Conservation (phyloP, 1,139 yeast species). For the Martiniozyma asiatica region DNA sequence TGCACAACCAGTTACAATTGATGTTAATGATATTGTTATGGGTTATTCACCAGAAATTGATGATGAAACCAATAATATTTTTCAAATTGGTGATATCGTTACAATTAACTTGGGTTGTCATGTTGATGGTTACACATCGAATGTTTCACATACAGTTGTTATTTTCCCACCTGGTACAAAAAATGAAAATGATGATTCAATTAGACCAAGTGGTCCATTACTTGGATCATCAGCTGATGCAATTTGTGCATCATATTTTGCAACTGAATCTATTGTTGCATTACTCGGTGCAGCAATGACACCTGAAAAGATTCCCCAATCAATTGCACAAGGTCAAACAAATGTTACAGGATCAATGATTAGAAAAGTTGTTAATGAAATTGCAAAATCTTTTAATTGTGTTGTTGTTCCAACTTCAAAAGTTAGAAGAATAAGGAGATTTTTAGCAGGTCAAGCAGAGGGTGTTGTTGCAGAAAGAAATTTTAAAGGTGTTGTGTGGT, state of each 20-base stretch:
- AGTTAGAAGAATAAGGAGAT: constrained; percentile 82
- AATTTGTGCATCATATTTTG: constrained; percentile 76
- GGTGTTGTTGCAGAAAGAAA: constrained; percentile 86
- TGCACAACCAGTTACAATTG: constrained; percentile 81
- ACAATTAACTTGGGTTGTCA: constrained; percentile 81
- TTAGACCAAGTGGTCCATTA: constrained; percentile 66
- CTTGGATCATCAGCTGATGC: constrained; percentile 85
- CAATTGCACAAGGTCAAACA: constrained; percentile 21
- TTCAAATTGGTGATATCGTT: constrained; percentile 72
- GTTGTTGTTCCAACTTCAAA: constrained; percentile 84
- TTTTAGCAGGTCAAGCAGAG: constrained; percentile 91
- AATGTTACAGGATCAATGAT: constrained; percentile 54
- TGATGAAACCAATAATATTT: constrained; percentile 40
- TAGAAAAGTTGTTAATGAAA: constrained; percentile 63
- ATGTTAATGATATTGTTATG: constrained; percentile 62
- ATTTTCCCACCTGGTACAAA: constrained; percentile 52
- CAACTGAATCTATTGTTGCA: constrained; percentile 69
- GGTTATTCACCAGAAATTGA: constrained; percentile 85
- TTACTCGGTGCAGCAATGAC: constrained; percentile 62
- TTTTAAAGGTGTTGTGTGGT: constrained; percentile 89
- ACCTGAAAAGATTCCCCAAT: constrained; percentile 59
- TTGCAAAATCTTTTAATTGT: constrained; percentile 75
- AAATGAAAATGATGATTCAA: too few species aligned
- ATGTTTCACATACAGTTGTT: constrained; percentile 75
- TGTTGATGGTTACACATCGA: constrained; percentile 88